Base-by-base conservation (phyloP, 805 yeast genomes). In the Wickerhamomyces mucosus region DNA sequence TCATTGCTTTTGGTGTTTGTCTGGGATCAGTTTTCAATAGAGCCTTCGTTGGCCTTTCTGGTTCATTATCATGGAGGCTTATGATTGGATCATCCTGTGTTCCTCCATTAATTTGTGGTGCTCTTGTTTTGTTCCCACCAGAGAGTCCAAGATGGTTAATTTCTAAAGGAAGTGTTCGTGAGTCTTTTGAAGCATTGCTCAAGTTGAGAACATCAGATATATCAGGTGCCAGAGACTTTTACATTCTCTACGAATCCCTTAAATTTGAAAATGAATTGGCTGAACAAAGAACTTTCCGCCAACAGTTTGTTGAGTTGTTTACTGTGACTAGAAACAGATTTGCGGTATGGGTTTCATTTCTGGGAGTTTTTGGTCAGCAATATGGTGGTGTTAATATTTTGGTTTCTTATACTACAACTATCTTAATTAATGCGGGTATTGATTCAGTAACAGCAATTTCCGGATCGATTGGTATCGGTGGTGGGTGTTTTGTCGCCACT, bases 1-100 rank as follows among this genome's bases (percentile, higher is more conserved):
- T 75, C 62, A 75, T 82, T n/a, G 83, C 84, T 2, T 69, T 76
- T 32, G 85, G 85, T 37, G 75, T 78, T 39, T 69, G 73, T 70
- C 60, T 77, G 41, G 84, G 84, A 15, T 72, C 73, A 38, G 71
- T 74, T 21, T 62, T 76, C 14, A 64, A 69, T 17, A 64, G 75
- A 37, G 78, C 77, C 1, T 73, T 76, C 48, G 6, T 6, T 21
- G 24, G n/a, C n/a, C 6, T 7, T 21, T 6, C 14, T 21, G 59
- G 58, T 12, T 66, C 69, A 6, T 55, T 70, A 34, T 63, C 70
- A 40, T 77, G 84, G 83, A 63, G 84, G 45, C 56, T 74, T 23
- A 75, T 75, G 81, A 58, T 78, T 40, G 84, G 75, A 2, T 67
- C 78, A 5, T 77, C 83, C 2, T 53, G 67, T 40, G 64, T 75